Base-by-base conservation (phyloP, 148 eudicot species). In the Spergularia marina region DNA sequence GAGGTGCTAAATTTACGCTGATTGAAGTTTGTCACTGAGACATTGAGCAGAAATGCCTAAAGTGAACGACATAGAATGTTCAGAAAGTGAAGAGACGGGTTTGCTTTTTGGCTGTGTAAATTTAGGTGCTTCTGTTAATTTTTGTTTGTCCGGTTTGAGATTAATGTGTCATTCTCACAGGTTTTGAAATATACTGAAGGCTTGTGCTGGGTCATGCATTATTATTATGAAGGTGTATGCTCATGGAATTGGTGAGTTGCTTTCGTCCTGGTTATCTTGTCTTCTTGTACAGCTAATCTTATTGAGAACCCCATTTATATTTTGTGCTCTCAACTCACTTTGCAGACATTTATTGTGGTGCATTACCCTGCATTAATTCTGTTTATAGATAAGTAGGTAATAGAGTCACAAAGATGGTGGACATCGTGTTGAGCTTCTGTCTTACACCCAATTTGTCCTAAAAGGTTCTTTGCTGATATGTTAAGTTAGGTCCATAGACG, bases 201-300 rank as follows among this genome's bases (percentile, higher is more conserved):
- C 52, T 74, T 95, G 68, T 95, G 97, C 79, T 92, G 97, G 99
- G 99, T 92, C 76, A 90, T 95, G 99, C 97, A 89, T 79, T 95
- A 95, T 81, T 95, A 95, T 77, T 95, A 95, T 80, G 96, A 95
- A 87, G 99, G 99, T 18, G 99, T 95, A 81, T 91, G 97, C 82
- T 95, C 99, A 69, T 95, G 99, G 99, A 79, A 89, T 60, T 92
- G 99, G 99, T 93, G 83, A 74, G 77, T 79, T 72, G 54, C 53
- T 44, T 52, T 49, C 23, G 34, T 30, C 23, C 18, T 23, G 7
- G 12, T 8, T 14, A 39, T 70, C 30, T 7, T 36, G 67, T 65
- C 53, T 49, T 70, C 53, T n/a, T 53, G 16, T 64, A 25, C 5
- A 21, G 70, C 16, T 23, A 56, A 10, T 6, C 10, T 7, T 12